Percentiles rank a stretch among this genome's conserved stretches.
Evolutionary conservation across 2,329 filamentous ascomycete genomes (phyloP).

Genomic region (Ceratocystis colombiana): DNA sequence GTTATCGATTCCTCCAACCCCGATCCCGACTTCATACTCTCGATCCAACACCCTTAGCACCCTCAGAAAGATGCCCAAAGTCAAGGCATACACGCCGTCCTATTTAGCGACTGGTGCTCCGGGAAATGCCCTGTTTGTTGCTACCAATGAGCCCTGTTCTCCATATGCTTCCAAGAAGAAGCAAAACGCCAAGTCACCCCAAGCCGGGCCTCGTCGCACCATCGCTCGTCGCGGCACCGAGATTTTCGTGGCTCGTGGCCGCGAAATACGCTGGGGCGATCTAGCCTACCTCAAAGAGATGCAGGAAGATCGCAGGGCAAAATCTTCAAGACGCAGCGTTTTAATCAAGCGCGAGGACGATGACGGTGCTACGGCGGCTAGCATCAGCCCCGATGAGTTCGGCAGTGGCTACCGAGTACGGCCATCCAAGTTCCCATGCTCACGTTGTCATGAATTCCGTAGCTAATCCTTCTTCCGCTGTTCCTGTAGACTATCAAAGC

Average conservation of each 20-base stretch:
- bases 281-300: slow-evolving; percentile 65
- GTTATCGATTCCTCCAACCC: not conserved
- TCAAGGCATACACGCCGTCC: slow-evolving; percentile 72
- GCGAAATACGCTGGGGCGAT: slow-evolving; percentile 86
- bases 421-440: not conserved
- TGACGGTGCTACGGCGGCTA: slow-evolving; percentile 22
- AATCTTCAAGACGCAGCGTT: slow-evolving; percentile 20
- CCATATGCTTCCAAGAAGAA: slow-evolving; percentile 35
- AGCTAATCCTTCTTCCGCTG: slow-evolving; percentile 12
- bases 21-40: not conserved
- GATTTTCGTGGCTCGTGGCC: slow-evolving; percentile 77
- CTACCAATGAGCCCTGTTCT: slow-evolving; percentile 36
- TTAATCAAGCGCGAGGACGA: slow-evolving; percentile 41
- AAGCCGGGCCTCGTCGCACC: slow-evolving; percentile 48
- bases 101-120: slow-evolving; percentile 75
- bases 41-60: not conserved
- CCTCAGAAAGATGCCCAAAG: slow-evolving; percentile 61
- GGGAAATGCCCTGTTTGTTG: slow-evolving; percentile 66
- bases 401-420: slow-evolving; percentile 32
- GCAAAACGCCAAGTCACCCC: slow-evolving; percentile 33
- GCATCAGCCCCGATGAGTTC: slow-evolving; percentile 24
- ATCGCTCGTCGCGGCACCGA: slow-evolving; percentile 78
- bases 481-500: slow-evolving; percentile 60
- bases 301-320: slow-evolving; percentile 28
- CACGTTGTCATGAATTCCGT: not conserved